These are phyloP conservation scores for Backusella macrospora DNA, from an alignment of 192 early-diverging fungal species.

Conservation along the genomic window DNA sequence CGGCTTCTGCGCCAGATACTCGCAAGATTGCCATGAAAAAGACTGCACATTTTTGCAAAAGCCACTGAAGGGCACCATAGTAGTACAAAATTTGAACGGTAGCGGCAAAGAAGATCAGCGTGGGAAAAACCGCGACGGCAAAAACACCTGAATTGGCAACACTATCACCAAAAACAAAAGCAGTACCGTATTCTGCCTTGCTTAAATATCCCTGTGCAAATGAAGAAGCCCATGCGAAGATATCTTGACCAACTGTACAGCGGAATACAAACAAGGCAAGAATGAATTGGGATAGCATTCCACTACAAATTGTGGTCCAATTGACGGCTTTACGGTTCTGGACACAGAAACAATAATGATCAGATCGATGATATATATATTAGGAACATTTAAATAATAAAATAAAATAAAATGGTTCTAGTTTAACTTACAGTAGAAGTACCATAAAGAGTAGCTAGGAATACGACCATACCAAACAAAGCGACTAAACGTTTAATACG, in stretches of 20 bases:
- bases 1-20: constrained; percentile 80
- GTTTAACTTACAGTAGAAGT: constrained; percentile 52
- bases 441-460: constrained; percentile 47
- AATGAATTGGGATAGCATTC: constrained; percentile 74
- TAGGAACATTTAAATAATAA: background rate
- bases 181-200: constrained; percentile 68
- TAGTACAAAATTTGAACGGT: constrained; percentile 86
- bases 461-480: constrained; percentile 67
- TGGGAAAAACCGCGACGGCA: constrained; percentile 75
- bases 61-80: constrained; percentile 81
- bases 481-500: constrained; percentile 77
- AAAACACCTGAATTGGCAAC: constrained; percentile 53
- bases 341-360: background rate
- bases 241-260: constrained; percentile 66
- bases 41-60: constrained; percentile 66
- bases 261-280: constrained; percentile 80
- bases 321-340: constrained; percentile 63
- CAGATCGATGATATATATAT: background rate
- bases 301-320: constrained; percentile 75
- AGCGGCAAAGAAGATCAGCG: constrained; percentile 87
- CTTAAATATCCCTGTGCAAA: constrained; percentile 63
- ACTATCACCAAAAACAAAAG: constrained; percentile 68
- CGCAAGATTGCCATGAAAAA: constrained; percentile 69
- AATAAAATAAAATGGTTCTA: background rate
- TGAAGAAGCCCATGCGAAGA: constrained; percentile 72